These are phyloP conservation scores for Penicillium sp. DNA, from an alignment of 2,329 filamentous ascomycete genomes.

Conservation along the genomic window DNA sequence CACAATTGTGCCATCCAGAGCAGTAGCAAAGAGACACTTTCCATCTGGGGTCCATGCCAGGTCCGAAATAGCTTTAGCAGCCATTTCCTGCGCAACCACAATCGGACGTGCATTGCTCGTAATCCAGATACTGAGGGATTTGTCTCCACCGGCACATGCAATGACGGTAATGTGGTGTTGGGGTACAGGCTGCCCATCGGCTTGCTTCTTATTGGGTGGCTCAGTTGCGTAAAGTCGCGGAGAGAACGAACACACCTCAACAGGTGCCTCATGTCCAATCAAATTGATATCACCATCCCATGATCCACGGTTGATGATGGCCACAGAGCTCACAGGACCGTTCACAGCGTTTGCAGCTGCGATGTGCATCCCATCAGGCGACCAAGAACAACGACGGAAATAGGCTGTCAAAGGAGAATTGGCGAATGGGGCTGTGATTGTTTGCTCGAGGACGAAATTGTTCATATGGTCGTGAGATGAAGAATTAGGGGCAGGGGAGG, in stretches of 20 bases:
- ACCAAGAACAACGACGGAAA: constrained; percentile 95
- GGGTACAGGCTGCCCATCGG: constrained; percentile 38
- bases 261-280: constrained; percentile 94
- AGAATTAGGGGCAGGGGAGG: constrained; percentile 82
- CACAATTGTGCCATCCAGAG: constrained; percentile 84
- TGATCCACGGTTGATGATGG: constrained; percentile 84
- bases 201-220: constrained; percentile 53
- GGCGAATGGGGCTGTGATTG: constrained; percentile 80
- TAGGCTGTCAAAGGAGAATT: constrained; percentile 95
- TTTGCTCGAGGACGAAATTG: constrained; percentile 94
- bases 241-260: constrained; percentile 96
- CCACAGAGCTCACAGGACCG: constrained; percentile 92
- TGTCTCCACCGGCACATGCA: constrained; percentile 94
- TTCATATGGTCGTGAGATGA: constrained; percentile 93
- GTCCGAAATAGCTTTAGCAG: constrained; percentile 89
- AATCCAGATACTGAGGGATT: constrained; percentile 95
- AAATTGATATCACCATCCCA: constrained; percentile 98
- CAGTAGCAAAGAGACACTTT: constrained; percentile 78
- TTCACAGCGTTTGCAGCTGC: constrained; percentile 96
- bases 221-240: constrained; percentile 80
- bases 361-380: constrained; percentile 93
- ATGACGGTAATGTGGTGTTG: constrained; percentile 77
- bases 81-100: constrained; percentile 83
- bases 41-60: constrained; percentile 92
- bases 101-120: constrained; percentile 91